These are phyloP conservation scores for Diaporthe caulivora DNA, from an alignment of 2,329 filamentous ascomycete species.

Conservation along the genomic window DNA sequence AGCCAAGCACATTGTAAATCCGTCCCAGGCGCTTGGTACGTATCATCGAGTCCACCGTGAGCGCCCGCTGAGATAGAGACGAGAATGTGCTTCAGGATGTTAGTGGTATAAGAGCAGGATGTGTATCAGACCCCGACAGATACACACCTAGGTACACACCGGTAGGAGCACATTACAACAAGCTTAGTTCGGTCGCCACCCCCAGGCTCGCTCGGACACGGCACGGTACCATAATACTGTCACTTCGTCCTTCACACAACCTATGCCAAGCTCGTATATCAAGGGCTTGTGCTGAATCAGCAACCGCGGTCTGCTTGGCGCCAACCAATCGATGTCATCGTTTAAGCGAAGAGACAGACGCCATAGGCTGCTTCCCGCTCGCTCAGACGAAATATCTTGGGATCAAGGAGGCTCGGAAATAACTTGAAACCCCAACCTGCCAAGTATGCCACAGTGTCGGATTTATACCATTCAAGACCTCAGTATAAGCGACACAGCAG, in stretches of 20 bases:
- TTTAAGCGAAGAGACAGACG: not conserved
- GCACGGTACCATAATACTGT: no score
- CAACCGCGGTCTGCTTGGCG: constrained; percentile 1
- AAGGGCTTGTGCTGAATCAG: not conserved
- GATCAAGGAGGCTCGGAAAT: not conserved
- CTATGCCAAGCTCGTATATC: not conserved
- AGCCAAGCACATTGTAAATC: not conserved
- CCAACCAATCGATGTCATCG: not conserved
- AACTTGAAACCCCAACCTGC: not conserved
- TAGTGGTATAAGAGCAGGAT: not conserved
- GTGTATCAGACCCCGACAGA: not conserved
- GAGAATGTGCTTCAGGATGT: not conserved
- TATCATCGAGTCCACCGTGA: not conserved
- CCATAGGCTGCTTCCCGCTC: not conserved
- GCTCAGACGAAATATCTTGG: constrained; percentile 18
- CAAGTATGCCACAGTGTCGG: not conserved
- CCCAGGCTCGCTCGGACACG: not conserved
- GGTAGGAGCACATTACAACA: not conserved
- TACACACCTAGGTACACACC: not conserved
- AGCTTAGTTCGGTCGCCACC: not conserved
- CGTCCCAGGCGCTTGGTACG: not conserved
- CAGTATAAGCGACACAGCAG: not conserved
- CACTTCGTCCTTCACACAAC: not conserved
- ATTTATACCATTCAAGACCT: not conserved
- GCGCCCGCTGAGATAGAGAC: not conserved